Evolutionary conservation across 352 stramenopile genomes (phyloP).

Genomic region (Pythium insidiosum): DNA sequence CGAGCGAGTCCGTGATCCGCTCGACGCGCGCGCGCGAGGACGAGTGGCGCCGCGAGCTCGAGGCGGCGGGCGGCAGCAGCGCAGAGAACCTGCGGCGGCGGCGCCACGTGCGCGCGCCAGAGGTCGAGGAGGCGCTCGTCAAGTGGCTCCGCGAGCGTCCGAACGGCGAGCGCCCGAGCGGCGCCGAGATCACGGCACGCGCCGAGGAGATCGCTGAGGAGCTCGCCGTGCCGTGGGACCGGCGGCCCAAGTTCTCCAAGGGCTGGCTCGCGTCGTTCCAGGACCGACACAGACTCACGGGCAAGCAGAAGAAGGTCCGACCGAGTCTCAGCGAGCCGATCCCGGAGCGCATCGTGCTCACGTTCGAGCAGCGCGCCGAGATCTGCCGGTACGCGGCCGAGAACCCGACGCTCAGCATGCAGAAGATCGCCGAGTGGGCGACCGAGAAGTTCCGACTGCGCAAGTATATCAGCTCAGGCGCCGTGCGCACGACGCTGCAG

Average conservation of each 20-base stretch:
- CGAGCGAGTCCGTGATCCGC: slow-evolving; percentile 10
- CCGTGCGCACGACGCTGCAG: slow-evolving; percentile 12
- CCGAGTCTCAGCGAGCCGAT: slow-evolving; percentile 19
- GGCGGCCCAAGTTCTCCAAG: slow-evolving; percentile 17
- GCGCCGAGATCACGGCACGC: slow-evolving; percentile 11
- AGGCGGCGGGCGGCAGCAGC: not conserved
- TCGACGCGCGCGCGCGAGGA: slow-evolving; percentile 9
- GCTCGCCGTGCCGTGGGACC: slow-evolving; percentile 1
- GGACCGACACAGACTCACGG: slow-evolving; percentile 13
- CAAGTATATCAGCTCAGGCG: slow-evolving; percentile 19
- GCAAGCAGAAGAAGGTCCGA: slow-evolving; percentile 1
- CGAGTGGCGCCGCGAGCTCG: slow-evolving; percentile 8
- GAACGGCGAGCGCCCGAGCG: slow-evolving; percentile 3
- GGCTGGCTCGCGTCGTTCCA: slow-evolving; percentile 17
- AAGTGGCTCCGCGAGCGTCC: slow-evolving; percentile 11
- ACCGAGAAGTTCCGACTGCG: slow-evolving; percentile 16
- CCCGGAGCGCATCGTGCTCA: slow-evolving; percentile 14
- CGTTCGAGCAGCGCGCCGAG: slow-evolving; percentile 15
- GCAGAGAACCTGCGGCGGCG: slow-evolving; percentile 6
- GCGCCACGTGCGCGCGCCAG: slow-evolving; percentile 5
- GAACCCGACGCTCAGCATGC: slow-evolving; percentile 12
- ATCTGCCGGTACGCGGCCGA: slow-evolving; percentile 8
- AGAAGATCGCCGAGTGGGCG: slow-evolving; percentile 11
- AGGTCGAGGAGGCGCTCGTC: slow-evolving; percentile 12
- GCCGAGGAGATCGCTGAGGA: slow-evolving; percentile 11